A percentile compares a stretch with the other conserved stretches of the same genome.
phyloP scores from a whole-genome alignment of 176 grass and related monocot species.

The Thalia dealbata region DNA sequence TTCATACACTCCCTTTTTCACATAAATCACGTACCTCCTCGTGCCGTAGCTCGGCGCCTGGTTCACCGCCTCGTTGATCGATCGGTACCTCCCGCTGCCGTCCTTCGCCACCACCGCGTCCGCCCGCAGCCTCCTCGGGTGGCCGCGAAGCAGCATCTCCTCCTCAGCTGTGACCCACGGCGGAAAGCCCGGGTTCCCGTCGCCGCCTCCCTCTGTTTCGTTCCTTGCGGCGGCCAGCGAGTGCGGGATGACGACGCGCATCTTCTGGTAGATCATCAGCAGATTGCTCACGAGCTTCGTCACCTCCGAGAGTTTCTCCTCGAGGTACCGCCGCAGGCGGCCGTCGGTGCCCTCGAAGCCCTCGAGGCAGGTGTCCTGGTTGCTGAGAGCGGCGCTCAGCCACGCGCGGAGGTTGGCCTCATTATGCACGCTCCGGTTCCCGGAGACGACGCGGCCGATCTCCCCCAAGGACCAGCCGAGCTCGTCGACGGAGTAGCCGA shows the following conservation, averaged over 20 bases:
- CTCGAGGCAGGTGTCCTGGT: constrained; percentile 81
- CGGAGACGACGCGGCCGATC: constrained; percentile 25
- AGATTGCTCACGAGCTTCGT: constrained; percentile 81
- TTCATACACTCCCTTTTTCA: constrained; percentile 68
- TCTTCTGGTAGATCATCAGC: constrained; percentile 55
- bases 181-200: constrained; percentile 25
- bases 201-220: neutral
- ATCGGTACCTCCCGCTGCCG: constrained; percentile 64
- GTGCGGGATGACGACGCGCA: constrained; percentile 47
- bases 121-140: constrained; percentile 21
- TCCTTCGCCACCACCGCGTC: constrained; percentile 79
- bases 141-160: constrained; percentile 6
- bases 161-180: constrained; percentile 45
- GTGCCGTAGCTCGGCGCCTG: constrained; percentile 41
- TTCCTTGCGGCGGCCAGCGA: constrained; percentile 6
- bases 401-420: constrained; percentile 61
- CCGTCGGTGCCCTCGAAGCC: constrained; percentile 63
- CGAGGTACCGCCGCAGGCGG: constrained; percentile 34
- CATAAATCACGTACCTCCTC: constrained; percentile 70
- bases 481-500: constrained; percentile 74
- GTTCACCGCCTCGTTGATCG: constrained; percentile 63
- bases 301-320: constrained; percentile 36
- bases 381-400: constrained; percentile 67
- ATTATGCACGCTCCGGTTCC: constrained; percentile 11
- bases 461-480: constrained; percentile 60